phyloP scores from a whole-genome alignment of 306 rosid species.

The Fragaria iinumae region DNA sequence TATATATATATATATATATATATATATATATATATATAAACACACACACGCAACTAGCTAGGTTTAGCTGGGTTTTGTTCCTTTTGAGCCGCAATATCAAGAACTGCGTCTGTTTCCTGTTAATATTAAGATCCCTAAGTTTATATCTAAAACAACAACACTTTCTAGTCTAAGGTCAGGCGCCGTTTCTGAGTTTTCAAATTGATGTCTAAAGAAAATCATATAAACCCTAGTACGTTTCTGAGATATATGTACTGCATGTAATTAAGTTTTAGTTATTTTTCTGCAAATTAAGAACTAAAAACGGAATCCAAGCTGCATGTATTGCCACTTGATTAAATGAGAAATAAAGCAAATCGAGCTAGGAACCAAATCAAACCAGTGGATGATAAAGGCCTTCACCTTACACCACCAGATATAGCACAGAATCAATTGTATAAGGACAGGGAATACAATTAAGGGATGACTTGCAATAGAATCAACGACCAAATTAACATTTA shows the following conservation, averaged over 20 bases:
- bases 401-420: background rate
- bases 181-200: background rate
- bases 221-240: background rate
- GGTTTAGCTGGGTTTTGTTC: background rate
- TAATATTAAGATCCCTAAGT: background rate
- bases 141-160: background rate
- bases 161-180: background rate
- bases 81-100: background rate
- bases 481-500: background rate
- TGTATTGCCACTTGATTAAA: background rate
- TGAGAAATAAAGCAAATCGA: background rate
- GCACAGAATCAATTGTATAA: background rate
- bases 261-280: background rate
- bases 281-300: background rate
- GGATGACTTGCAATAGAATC: background rate
- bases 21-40: background rate
- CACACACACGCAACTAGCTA: no score
- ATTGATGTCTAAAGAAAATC: background rate
- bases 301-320: background rate
- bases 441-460: background rate
- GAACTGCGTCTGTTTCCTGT: background rate
- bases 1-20: background rate
- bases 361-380: background rate
- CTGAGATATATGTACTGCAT: background rate
- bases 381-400: conserved; percentile 4